phyloP scores from a whole-genome alignment of 169 alveolate genomes.

The Babesia ovis region DNA sequence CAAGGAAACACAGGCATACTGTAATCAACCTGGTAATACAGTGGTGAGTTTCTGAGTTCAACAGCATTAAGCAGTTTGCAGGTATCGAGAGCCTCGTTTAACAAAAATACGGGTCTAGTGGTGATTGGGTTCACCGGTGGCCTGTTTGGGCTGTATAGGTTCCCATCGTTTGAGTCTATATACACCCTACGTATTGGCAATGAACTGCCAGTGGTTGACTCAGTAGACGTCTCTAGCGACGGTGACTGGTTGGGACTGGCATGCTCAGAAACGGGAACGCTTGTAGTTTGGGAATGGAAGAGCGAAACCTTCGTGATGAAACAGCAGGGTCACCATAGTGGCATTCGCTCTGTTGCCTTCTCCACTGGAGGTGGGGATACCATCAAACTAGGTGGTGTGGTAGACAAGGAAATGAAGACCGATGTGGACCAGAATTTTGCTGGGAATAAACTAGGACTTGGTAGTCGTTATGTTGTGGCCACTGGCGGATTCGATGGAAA shows the following conservation, averaged over 20 bases:
- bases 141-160: slow-evolving; percentile 69
- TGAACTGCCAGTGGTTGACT: slow-evolving; percentile 68
- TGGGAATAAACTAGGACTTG: slow-evolving; percentile 77
- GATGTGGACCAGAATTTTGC: slow-evolving; percentile 54
- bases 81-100: slow-evolving; percentile 66
- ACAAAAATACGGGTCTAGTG: slow-evolving; percentile 55
- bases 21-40: slow-evolving; percentile 73
- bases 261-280: slow-evolving; percentile 80
- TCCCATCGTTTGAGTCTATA: slow-evolving; percentile 68
- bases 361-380: slow-evolving; percentile 66
- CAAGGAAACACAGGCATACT: slow-evolving; percentile 71
- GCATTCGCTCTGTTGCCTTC: slow-evolving; percentile 70
- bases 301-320: slow-evolving; percentile 95
- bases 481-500: slow-evolving; percentile 98
- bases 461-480: slow-evolving; percentile 89
- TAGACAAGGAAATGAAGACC: slow-evolving; percentile 37
- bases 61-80: not conserved
- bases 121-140: slow-evolving; percentile 78
- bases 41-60: slow-evolving; percentile 41
- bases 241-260: slow-evolving; percentile 92
- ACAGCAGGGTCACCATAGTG: slow-evolving; percentile 90
- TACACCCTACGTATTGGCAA: slow-evolving; percentile 71
- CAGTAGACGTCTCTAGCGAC: slow-evolving; percentile 70
- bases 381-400: slow-evolving; percentile 45
- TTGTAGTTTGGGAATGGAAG: slow-evolving; percentile 99